Evolutionary conservation across 2,329 filamentous ascomycete species (phyloP).

Genomic region (Myriosclerotinia duriaeana): DNA sequence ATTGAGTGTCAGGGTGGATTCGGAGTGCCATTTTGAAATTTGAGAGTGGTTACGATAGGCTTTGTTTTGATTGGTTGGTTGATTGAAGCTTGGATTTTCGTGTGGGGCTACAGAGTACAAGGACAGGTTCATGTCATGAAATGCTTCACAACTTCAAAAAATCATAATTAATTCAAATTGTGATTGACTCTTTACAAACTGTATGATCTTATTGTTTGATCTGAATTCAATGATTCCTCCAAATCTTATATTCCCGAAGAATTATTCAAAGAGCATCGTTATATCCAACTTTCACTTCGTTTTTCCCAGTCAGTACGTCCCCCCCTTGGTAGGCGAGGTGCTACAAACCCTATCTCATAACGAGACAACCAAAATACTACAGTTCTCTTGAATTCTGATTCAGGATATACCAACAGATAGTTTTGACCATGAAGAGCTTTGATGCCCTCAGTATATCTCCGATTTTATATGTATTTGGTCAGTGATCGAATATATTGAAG

Average conservation of each 20-base stretch:
- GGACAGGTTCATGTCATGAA: too few species aligned
- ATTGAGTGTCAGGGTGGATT: conserved; percentile 24
- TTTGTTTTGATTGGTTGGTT: conserved; percentile 24
- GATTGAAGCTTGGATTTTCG: conserved; percentile 20
- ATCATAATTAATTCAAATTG: too few species aligned
- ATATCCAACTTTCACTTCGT: too few species aligned
- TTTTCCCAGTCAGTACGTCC: too few species aligned
- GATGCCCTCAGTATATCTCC: background rate
- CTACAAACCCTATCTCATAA: background rate
- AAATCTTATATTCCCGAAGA: too few species aligned
- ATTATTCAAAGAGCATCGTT: too few species aligned
- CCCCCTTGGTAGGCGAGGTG: background rate
- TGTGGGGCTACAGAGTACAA: background rate
- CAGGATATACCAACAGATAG: background rate
- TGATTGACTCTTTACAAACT: too few species aligned
- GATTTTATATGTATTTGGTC: background rate
- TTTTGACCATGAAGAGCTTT: background rate
- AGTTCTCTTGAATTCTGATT: background rate
- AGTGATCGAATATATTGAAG: background rate
- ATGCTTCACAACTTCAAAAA: too few species aligned
- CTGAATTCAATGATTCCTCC: too few species aligned
- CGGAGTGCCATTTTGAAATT: conserved; percentile 20
- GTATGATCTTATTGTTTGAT: too few species aligned
- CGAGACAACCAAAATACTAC: background rate
- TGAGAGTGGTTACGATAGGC: conserved; percentile 21